These are phyloP conservation scores for Ophiostoma fasciatum DNA, from an alignment of 2,329 filamentous ascomycete genomes.

Conservation along the genomic window DNA sequence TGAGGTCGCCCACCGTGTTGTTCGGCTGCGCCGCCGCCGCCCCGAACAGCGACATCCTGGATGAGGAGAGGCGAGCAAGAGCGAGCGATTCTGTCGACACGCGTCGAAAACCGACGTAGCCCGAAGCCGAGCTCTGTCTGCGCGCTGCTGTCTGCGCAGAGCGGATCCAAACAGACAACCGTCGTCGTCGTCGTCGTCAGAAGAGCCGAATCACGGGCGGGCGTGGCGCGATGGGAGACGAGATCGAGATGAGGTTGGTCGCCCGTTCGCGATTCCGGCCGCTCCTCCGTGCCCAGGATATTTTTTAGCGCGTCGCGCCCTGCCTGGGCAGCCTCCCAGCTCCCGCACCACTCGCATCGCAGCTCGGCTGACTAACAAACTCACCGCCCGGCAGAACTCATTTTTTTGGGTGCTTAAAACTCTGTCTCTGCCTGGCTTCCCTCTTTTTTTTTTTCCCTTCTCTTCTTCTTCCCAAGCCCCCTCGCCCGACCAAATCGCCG, in stretches of 20 bases:
- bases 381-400: conserved; percentile 10
- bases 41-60: too few species aligned
- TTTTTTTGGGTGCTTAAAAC: conserved; percentile 6
- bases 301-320: conserved; percentile 8
- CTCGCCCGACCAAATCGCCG: conserved; percentile 99
- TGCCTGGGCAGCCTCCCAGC: conserved; percentile 5
- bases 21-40: conserved; percentile 35
- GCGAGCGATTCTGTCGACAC: conserved; percentile 51
- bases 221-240: not conserved
- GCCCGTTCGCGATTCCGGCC: not conserved
- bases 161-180: too few species aligned
- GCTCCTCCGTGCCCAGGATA: not conserved
- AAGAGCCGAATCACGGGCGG: too few species aligned
- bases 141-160: too few species aligned
- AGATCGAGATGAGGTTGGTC: not conserved
- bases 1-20: conserved; percentile 78
- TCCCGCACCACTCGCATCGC: too few species aligned
- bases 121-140: too few species aligned
- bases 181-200: too few species aligned
- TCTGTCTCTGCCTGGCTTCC: conserved; percentile 2
- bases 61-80: too few species aligned
- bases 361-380: not conserved
- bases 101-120: too few species aligned
- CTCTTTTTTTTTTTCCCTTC: conserved; percentile 10
- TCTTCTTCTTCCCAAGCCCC: conserved; percentile 39